Percentiles rank a stretch among this genome's conserved stretches.
phyloP scores from a whole-genome alignment of 345 rosid species.

The Erodium maritimum region DNA sequence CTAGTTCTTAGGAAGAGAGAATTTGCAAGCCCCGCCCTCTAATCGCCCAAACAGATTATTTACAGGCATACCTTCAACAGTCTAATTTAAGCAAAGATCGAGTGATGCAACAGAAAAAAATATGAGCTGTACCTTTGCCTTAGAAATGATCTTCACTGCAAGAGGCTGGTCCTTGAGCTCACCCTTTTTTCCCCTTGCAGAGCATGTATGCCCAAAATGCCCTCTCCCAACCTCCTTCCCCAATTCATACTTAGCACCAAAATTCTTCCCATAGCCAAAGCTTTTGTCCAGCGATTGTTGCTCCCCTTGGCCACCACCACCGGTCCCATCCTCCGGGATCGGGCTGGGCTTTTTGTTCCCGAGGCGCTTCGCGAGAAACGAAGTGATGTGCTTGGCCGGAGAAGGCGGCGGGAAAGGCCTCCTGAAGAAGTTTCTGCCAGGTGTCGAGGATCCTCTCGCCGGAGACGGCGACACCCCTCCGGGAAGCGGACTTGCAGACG shows the following conservation, averaged over 20 bases:
- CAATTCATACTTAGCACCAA: conserved; percentile 16
- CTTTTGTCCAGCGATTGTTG: conserved; percentile 20
- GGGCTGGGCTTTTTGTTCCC: conserved; percentile 16
- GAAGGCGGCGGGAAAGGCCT: conserved; percentile 52
- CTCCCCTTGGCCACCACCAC: conserved; percentile 13
- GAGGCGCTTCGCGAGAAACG: conserved; percentile 13
- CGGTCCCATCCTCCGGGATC: conserved; percentile 24
- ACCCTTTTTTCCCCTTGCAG: conserved; percentile 23
- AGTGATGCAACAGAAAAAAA: background rate
- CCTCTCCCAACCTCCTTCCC: conserved; percentile 31
- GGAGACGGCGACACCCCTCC: conserved; percentile 20
- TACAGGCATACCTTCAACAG: too few relatives aligned
- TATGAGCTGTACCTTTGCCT: background rate
- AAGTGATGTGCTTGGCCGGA: conserved; percentile 26
- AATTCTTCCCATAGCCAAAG: conserved; percentile 26
- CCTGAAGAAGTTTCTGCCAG: conserved; percentile 61
- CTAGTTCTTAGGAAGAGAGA: background rate
- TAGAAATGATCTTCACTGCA: conserved; percentile 23
- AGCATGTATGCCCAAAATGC: conserved; percentile 26
- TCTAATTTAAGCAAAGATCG: background rate
- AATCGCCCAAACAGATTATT: background rate
- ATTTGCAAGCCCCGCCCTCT: background rate
- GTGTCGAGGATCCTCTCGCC: conserved; percentile 43
- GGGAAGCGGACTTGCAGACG: background rate
- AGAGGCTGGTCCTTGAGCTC: conserved; percentile 23